A percentile compares a stretch with the other conserved stretches of the same genome.
phyloP scores from a whole-genome alignment of 2,329 filamentous ascomycete genomes.

The Davidsoniella virescens region DNA sequence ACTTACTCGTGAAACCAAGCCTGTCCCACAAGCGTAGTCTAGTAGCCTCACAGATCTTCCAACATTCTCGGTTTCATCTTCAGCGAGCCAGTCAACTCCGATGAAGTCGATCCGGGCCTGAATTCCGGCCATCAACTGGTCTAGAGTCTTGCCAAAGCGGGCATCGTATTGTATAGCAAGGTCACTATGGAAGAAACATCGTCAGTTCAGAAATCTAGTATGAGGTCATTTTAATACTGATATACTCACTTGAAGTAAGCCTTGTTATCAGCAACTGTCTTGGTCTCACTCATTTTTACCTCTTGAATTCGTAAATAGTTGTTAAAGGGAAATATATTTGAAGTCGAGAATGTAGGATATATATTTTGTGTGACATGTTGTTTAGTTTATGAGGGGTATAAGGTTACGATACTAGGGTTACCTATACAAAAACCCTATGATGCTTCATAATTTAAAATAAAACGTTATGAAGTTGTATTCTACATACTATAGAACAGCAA shows the following conservation, averaged over 20 bases:
- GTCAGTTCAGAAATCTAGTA: background rate
- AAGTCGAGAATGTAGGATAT: background rate
- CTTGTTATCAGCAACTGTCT: background rate
- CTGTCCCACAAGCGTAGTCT: constrained; percentile 65
- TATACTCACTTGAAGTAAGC: constrained; percentile 8
- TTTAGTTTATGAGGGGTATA: background rate
- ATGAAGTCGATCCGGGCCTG: constrained; percentile 41
- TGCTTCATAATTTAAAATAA: too few species aligned
- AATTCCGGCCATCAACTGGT: constrained; percentile 38
- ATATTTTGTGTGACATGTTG: background rate
- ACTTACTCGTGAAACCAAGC: constrained; percentile 45
- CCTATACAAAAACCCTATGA: too few species aligned
- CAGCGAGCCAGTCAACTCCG: constrained; percentile 37
- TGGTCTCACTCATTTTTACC: too few species aligned
- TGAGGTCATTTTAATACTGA: background rate
- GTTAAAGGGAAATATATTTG: too few species aligned
- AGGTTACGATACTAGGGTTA: background rate
- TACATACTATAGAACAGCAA: too few species aligned
- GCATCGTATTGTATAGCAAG: constrained; percentile 6
- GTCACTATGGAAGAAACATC: background rate
- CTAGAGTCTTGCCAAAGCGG: constrained; percentile 28
- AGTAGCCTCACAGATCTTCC: constrained; percentile 35
- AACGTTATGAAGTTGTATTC: too few species aligned
- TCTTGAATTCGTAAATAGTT: too few species aligned
- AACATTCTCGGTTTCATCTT: constrained; percentile 22